A percentile compares a stretch with the other conserved stretches of the same genome.
These are phyloP conservation scores for Tylopilus sp. DNA, from an alignment of 768 basidiomycete genomes.

Conservation along the genomic window DNA sequence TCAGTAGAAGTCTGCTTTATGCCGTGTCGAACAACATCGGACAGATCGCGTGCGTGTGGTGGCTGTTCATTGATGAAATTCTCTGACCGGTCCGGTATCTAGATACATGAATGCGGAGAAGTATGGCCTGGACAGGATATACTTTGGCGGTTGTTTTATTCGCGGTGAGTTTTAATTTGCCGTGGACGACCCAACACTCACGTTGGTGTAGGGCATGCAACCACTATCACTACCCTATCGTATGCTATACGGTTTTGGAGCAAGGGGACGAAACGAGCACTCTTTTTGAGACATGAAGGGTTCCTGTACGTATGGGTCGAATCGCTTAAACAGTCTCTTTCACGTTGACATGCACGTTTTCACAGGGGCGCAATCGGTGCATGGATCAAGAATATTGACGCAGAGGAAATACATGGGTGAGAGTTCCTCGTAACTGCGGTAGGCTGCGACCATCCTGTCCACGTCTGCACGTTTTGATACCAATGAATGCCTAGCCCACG, in stretches of 20 bases:
- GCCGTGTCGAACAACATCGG: slow-evolving; percentile 99
- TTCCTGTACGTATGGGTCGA: slow-evolving; percentile 71
- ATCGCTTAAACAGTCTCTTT: neutral
- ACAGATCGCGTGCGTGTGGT: slow-evolving; percentile 85
- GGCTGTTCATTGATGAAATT: slow-evolving; percentile 7
- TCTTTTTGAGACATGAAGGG: slow-evolving; percentile 97
- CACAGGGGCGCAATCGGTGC: slow-evolving; percentile 89
- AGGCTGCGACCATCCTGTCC: neutral
- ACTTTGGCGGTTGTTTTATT: slow-evolving; percentile 99
- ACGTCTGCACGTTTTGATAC: neutral
- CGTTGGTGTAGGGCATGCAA: slow-evolving; percentile 73
- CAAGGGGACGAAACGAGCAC: slow-evolving; percentile 92
- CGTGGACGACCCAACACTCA: slow-evolving; percentile 1
- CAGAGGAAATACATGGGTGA: slow-evolving; percentile 28
- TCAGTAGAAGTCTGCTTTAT: slow-evolving; percentile 90
- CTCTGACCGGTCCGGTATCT: slow-evolving; percentile 15
- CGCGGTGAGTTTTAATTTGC: slow-evolving; percentile 58
- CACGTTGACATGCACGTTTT: slow-evolving; percentile 1
- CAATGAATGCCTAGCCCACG: slow-evolving; percentile 19
- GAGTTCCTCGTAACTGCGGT: slow-evolving; percentile 11
- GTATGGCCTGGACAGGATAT: slow-evolving; percentile 93
- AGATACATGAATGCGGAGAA: slow-evolving; percentile 99
- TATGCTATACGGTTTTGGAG: slow-evolving; percentile 99
- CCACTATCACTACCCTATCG: slow-evolving; percentile 94
- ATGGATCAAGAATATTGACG: slow-evolving; percentile 94